Conservation (phyloP, 2,329 filamentous ascomycete genomes). For the Capronia coronata region DNA sequence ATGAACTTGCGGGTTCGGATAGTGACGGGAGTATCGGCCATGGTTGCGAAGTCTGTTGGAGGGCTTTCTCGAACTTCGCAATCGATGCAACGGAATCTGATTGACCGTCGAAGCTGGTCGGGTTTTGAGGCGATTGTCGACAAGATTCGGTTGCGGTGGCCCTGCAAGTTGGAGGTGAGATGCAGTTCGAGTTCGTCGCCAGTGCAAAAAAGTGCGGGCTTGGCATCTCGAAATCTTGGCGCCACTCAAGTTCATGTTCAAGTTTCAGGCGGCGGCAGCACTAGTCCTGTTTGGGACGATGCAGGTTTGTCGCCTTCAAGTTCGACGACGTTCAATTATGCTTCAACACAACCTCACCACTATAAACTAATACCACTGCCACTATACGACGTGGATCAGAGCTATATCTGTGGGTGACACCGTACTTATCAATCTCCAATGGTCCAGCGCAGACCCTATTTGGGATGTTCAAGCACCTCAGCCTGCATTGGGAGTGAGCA, state of each 20-base stretch:
- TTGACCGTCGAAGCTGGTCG: constrained; percentile 15
- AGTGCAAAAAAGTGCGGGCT: constrained; percentile 19
- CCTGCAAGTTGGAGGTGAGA: not conserved
- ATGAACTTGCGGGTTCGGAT: constrained; percentile 99
- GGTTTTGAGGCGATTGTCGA: constrained; percentile 1
- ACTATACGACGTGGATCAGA: no score
- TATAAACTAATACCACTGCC: not conserved
- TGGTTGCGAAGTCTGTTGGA: constrained; percentile 50
- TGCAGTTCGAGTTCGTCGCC: constrained; percentile 9
- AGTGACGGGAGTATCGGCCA: constrained; percentile 76
- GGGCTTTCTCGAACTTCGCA: not conserved
- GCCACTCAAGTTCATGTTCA: no score
- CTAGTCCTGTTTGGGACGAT: constrained; percentile 9
- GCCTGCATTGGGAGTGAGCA: not conserved
- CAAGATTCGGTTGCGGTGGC: not conserved
- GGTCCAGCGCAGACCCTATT: no score
- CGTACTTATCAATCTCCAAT: no score
- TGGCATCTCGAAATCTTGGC: constrained; percentile 24
- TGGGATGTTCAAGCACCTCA: not conserved
- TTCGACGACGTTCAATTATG: not conserved
- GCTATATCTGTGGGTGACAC: no score
- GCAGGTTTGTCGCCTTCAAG: not conserved
- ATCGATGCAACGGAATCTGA: not conserved
- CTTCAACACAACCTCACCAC: not conserved
- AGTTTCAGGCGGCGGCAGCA: not conserved